Base-by-base conservation (phyloP, 495 filamentous ascomycete genomes). In the Penicillium dipodomyicola region DNA sequence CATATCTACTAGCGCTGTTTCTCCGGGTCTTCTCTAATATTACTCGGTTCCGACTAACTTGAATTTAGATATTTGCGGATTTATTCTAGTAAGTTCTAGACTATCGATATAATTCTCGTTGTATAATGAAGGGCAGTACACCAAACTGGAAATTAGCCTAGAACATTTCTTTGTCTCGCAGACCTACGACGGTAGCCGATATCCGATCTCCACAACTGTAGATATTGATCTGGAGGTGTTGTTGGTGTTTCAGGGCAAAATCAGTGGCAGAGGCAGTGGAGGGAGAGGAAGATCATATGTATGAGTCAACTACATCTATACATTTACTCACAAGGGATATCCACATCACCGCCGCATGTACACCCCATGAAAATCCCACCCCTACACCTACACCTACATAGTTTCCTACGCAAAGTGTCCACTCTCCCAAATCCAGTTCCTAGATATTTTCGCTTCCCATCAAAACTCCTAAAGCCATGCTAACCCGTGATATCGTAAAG, bases 381-480 rank as follows among this genome's bases (percentile, higher is more conserved):
- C 39, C 23, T 25, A 25, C 23, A 5, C 11, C 40, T n/a, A 35
- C 41, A 33, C 40, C 12, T 37, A 35, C 20, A 15, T 22, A 35
- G 39, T 12, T 20, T 2, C 29, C 50, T 29, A 33, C 39, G 23
- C n/a, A 49, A 27, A 49, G 25, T 42, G 11, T 42, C 49, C 49
- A n/a, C 50, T n/a, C 35, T 52, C 27, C n/a, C 10, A 52, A 52
- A 22, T 42, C 17, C 19, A 42, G 25, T 43, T 43, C 29, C n/a
- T 40, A 46, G 41, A 29, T 47, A 39, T 41, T 20, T 20, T 57
- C 30, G 46, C 47, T 41, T 40, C 52, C 50, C 32, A 49, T 56
- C 43, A 48, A 55, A 61, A 61, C 54, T 58, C 54, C 49, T 49
- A 20, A 49, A 44, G n/a, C 40, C 49, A 58, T 61, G 49, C 54